Conservation (phyloP, 768 basidiomycete species). For the Xerocomellus amylosporus region DNA sequence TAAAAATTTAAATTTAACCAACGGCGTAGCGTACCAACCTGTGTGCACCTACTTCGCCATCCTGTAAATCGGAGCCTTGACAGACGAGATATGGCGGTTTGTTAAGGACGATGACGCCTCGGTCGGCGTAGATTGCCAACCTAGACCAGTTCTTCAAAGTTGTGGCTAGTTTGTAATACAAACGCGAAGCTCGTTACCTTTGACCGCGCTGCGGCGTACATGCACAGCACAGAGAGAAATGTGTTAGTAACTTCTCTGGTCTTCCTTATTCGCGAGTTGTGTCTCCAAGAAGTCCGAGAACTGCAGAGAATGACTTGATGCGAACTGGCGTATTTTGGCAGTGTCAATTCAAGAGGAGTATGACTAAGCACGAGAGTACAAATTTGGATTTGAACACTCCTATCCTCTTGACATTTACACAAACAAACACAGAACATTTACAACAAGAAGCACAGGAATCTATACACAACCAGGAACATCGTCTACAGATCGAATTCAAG, state of each 20-base stretch:
- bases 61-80: conserved; percentile 38
- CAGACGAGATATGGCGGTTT: conserved; percentile 60
- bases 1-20: conserved; percentile 1
- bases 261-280: not conserved
- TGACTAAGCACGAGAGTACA: conserved; percentile 11
- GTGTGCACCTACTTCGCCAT: conserved; percentile 18
- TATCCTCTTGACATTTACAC: too few relatives aligned
- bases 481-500: too few relatives aligned
- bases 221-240: not conserved
- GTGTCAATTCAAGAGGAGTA: too few relatives aligned
- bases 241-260: not conserved
- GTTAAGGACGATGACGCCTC: conserved; percentile 51
- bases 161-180: not conserved
- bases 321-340: not conserved
- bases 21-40: not conserved
- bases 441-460: too few relatives aligned
- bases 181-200: conserved; percentile 16
- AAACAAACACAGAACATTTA: too few relatives aligned
- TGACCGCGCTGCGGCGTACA: conserved; percentile 20
- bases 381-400: not conserved
- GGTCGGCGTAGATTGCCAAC: conserved; percentile 50
- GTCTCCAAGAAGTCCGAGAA: not conserved
- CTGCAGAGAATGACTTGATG: not conserved
- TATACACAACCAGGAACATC: too few relatives aligned
- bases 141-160: conserved; percentile 32